A percentile compares a stretch with the other conserved stretches of the same genome.
Evolutionary conservation across 163 green algal species (phyloP).

Genomic region (Volvox carteri): DNA sequence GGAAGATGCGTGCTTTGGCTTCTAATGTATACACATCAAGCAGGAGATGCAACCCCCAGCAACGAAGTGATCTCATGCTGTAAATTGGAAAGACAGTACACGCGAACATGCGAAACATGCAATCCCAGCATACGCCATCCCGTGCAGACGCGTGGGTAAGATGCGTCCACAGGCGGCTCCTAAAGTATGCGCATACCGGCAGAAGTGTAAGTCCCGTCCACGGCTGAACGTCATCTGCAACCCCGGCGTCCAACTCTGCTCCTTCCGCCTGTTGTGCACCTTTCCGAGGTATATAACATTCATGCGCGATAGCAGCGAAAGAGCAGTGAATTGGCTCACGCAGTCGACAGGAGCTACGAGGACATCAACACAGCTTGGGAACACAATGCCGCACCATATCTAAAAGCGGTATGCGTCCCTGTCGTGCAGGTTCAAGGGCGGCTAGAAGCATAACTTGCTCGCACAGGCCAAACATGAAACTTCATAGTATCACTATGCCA

Average conservation of each 20-base stretch:
- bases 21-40: neutral
- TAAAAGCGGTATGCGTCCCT: neutral
- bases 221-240: slow-evolving; percentile 60
- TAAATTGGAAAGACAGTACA: neutral
- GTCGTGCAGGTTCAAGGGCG: no score
- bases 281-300: neutral
- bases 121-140: neutral
- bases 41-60: neutral
- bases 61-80: neutral
- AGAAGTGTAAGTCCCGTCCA: slow-evolving; percentile 64
- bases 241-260: slow-evolving; percentile 65
- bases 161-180: neutral
- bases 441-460: neutral
- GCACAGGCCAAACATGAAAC: neutral
- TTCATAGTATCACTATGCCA: neutral
- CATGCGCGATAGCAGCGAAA: neutral
- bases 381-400: neutral
- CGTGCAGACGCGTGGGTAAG: neutral
- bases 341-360: no score
- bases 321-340: no score
- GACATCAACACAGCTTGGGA: neutral
- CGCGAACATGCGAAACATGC: no score
- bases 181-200: slow-evolving; percentile 48
- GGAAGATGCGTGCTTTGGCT: neutral
- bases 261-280: slow-evolving; percentile 58